Conservation (phyloP, 2,329 filamentous ascomycete genomes). For the Ophiostoma triangulosporum region DNA sequence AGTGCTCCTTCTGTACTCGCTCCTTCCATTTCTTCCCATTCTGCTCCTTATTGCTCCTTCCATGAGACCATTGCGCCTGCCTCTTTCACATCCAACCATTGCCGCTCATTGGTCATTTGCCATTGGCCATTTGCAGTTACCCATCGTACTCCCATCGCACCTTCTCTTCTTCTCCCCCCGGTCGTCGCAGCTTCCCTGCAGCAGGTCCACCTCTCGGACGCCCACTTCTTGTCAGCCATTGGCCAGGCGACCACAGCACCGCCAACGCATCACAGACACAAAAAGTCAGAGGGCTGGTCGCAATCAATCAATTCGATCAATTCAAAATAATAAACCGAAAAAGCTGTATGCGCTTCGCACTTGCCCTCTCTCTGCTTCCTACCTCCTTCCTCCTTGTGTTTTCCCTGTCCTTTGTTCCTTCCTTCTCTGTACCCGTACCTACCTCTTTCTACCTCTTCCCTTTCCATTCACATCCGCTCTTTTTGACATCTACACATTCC, state of each 20-base stretch:
- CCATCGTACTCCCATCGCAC: background rate
- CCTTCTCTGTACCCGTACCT: background rate
- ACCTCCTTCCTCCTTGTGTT: background rate
- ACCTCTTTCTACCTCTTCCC: background rate
- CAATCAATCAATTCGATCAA: background rate
- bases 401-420: slow-evolving; percentile 1
- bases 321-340: slow-evolving; percentile 3
- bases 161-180: slow-evolving; percentile 6
- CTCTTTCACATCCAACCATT: too few species aligned
- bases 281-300: slow-evolving; percentile 4
- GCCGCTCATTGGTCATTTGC: too few species aligned
- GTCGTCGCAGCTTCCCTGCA: slow-evolving; percentile 13
- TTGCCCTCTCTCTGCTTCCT: background rate
- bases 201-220: slow-evolving; percentile 12
- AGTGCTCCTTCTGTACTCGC: too few species aligned
- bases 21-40: too few species aligned
- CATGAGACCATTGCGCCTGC: too few species aligned
- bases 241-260: slow-evolving; percentile 14
- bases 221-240: slow-evolving; percentile 13
- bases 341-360: background rate
- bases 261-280: slow-evolving; percentile 16
- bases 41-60: too few species aligned
- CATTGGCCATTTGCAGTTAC: too few species aligned
- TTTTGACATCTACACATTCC: background rate
- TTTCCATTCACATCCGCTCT: background rate